A percentile compares a stretch with the other conserved stretches of the same genome.
These are phyloP conservation scores for Ceratobasidium sp. DNA, from an alignment of 1,284 basidiomycete species.

Conservation along the genomic window DNA sequence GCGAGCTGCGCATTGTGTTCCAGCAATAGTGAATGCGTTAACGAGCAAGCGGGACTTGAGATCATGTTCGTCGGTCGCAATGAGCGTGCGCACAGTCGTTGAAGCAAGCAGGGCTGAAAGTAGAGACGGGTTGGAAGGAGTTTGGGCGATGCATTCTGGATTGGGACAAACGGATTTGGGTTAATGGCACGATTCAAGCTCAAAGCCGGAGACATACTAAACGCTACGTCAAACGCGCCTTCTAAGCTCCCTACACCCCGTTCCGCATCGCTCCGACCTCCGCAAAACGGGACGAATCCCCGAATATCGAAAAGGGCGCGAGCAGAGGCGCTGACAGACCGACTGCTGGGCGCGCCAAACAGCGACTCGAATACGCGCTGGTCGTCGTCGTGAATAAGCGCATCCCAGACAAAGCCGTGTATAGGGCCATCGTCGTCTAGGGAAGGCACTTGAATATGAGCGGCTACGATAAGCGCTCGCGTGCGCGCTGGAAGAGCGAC, in stretches of 20 bases:
- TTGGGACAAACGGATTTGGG: not conserved
- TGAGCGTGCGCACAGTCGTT: slow-evolving; percentile 27
- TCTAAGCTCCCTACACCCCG: slow-evolving; percentile 36
- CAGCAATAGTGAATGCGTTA: slow-evolving; percentile 35
- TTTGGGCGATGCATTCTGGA: slow-evolving; percentile 16
- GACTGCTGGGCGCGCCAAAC: slow-evolving; percentile 19
- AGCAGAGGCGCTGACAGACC: slow-evolving; percentile 11
- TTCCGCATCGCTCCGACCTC: slow-evolving; percentile 26
- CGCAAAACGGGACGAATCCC: slow-evolving; percentile 38
- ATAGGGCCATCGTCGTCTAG: not conserved
- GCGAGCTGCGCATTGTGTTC: slow-evolving; percentile 8
- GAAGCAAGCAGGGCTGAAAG: slow-evolving; percentile 29
- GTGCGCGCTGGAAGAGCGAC: slow-evolving; percentile 19
- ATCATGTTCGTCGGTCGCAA: slow-evolving; percentile 26
- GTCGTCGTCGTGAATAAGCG: slow-evolving; percentile 37
- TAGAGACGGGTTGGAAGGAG: slow-evolving; percentile 17
- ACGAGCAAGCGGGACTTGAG: slow-evolving; percentile 39
- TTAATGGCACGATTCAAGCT: not conserved
- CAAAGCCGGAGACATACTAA: slow-evolving; percentile 9
- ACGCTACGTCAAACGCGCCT: slow-evolving; percentile 34
- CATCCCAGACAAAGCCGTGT: slow-evolving; percentile 20
- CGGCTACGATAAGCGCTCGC: slow-evolving; percentile 35
- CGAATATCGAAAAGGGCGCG: slow-evolving; percentile 26
- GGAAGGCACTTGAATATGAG: slow-evolving; percentile 24
- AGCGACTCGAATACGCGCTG: slow-evolving; percentile 41